Evolutionary conservation across 495 filamentous ascomycete genomes (phyloP).

Genomic region (Xylaria sp.): DNA sequence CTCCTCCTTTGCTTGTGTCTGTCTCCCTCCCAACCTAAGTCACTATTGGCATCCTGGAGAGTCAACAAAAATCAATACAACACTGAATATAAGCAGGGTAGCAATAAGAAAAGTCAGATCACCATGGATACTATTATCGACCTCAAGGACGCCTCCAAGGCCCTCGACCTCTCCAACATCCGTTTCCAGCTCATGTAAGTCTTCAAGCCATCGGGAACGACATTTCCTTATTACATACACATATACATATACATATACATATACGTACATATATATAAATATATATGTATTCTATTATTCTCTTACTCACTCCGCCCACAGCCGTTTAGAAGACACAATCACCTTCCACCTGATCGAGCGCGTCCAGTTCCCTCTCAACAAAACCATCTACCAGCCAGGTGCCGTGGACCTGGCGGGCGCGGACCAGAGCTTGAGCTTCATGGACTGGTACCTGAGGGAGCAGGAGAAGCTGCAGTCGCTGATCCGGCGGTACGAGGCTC

Average conservation of each 20-base stretch:
- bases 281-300: background rate
- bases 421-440: slow-evolving; percentile 72
- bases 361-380: slow-evolving; percentile 94
- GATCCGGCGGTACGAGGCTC: slow-evolving; percentile 92
- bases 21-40: too few species aligned
- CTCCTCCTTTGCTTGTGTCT: too few species aligned
- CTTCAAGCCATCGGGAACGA: slow-evolving; percentile 9
- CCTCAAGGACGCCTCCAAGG: slow-evolving; percentile 80
- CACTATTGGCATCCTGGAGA: too few species aligned
- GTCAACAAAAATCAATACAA: slow-evolving; percentile 9
- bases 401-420: slow-evolving; percentile 71
- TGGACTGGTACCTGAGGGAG: slow-evolving; percentile 91
- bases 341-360: slow-evolving; percentile 98
- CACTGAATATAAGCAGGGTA: background rate
- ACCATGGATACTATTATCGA: slow-evolving; percentile 90
- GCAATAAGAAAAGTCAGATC: background rate
- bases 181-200: slow-evolving; percentile 91
- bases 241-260: background rate
- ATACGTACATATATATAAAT: too few species aligned
- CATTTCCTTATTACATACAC: background rate
- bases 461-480: slow-evolving; percentile 92
- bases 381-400: slow-evolving; percentile 81
- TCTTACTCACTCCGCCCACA: slow-evolving; percentile 44
- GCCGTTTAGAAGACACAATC: slow-evolving; percentile 97
- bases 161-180: slow-evolving; percentile 89